phyloP scores from a whole-genome alignment of 257 asterid species.

The Forsythia suspensa region DNA sequence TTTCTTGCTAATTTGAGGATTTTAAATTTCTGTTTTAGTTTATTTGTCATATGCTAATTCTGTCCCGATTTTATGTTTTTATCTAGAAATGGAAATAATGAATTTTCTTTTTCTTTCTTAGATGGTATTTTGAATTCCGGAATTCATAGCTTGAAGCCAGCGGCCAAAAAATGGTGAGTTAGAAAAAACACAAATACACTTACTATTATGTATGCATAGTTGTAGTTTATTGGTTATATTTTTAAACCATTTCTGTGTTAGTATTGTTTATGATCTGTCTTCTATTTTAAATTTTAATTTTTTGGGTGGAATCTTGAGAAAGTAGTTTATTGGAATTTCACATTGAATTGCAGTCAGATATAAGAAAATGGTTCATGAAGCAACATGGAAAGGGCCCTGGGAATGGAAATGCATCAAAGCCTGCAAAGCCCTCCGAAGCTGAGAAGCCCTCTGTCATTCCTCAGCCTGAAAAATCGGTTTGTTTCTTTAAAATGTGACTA shows the following conservation, averaged over 20 bases:
- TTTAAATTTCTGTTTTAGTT: not conserved
- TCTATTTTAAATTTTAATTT: not conserved
- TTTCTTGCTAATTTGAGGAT: not conserved
- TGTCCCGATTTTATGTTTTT: not conserved
- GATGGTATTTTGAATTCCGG: slow-evolving; percentile 22
- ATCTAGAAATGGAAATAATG: not conserved
- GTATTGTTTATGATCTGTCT: not conserved
- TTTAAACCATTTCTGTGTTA: not conserved
- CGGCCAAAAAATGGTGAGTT: slow-evolving; percentile 38
- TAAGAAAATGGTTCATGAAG: slow-evolving; percentile 92
- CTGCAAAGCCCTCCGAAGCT: slow-evolving; percentile 38
- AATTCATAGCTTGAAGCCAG: slow-evolving; percentile 17
- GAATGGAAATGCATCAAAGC: slow-evolving; percentile 48
- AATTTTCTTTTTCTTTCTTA: slow-evolving; percentile 22
- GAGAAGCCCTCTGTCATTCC: slow-evolving; percentile 51
- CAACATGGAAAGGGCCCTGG: slow-evolving; percentile 60
- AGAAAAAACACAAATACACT: not conserved
- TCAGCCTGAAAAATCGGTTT: slow-evolving; percentile 47
- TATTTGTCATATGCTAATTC: not conserved
- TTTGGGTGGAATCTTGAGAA: slow-evolving; percentile 5
- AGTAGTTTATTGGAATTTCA: not conserved
- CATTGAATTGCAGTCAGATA: slow-evolving; percentile 65
- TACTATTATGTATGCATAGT: not conserved
- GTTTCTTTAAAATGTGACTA: slow-evolving; percentile 4
- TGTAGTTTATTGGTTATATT: not conserved